Percentiles rank a stretch among this genome's conserved stretches.
These are phyloP conservation scores for Teratosphaeria zuluensis DNA, from an alignment of 2,329 filamentous ascomycete genomes.

Conservation along the genomic window DNA sequence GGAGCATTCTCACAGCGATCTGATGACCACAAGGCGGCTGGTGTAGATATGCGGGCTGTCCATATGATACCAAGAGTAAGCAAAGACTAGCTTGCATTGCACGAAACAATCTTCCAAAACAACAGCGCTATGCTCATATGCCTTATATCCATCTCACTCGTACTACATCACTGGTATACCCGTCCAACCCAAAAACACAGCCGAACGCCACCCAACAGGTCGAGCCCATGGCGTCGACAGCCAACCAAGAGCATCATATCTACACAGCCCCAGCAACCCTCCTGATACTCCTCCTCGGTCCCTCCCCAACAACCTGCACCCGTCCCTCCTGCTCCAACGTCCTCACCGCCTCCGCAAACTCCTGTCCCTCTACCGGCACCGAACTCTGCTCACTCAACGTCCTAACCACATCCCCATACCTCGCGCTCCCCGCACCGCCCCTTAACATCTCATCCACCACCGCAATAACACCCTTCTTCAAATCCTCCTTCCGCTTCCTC, in stretches of 20 bases:
- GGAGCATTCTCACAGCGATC: not conserved
- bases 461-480: constrained; percentile 68
- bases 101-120: not conserved
- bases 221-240: not conserved
- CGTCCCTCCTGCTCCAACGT: constrained; percentile 75
- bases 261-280: constrained; percentile 51
- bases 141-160: not conserved
- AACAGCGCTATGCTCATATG: too few relatives aligned
- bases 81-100: not conserved
- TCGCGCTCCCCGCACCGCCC: constrained; percentile 48
- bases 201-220: not conserved
- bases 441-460: constrained; percentile 74
- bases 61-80: not conserved
- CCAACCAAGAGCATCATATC: not conserved
- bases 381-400: constrained; percentile 62
- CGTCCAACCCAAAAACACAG: too few relatives aligned
- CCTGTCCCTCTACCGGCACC: constrained; percentile 59
- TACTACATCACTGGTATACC: not conserved
- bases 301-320: constrained; percentile 74
- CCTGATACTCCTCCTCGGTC: constrained; percentile 69
- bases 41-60: not conserved
- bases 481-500: constrained; percentile 67
- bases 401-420: constrained; percentile 69
- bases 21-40: not conserved
- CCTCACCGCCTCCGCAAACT: constrained; percentile 76